A percentile compares a stretch with the other conserved stretches of the same genome.
Conservation (phyloP, 140 eudicot species). For the Erigeron philadelphicus region DNA sequence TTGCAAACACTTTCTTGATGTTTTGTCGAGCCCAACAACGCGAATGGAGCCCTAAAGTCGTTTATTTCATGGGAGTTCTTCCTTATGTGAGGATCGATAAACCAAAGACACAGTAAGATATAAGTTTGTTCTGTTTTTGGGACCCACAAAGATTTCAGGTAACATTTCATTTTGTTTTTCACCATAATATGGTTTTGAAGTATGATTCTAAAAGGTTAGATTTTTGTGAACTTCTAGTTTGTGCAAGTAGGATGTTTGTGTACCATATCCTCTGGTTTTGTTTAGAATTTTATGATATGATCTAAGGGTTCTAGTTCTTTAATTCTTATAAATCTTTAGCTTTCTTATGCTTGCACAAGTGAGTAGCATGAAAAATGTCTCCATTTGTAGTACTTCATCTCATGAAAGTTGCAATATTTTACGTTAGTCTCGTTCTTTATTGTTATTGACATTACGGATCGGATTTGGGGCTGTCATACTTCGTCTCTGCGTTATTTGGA, state of each 20-base stretch:
- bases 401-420: not conserved
- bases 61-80: slow-evolving; percentile 52
- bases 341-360: not conserved
- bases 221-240: slow-evolving; percentile 31
- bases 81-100: slow-evolving; percentile 85
- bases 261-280: slow-evolving; percentile 30
- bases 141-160: slow-evolving; percentile 17
- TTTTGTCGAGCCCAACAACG: slow-evolving; percentile 86
- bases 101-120: slow-evolving; percentile 55
- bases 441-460: not conserved
- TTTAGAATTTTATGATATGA: slow-evolving; percentile 21
- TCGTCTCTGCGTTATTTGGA: not conserved
- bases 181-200: slow-evolving; percentile 22
- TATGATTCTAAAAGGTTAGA: slow-evolving; percentile 20
- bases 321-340: slow-evolving; percentile 14
- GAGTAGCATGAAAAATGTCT: not conserved
- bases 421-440: not conserved
- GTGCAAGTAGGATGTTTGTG: slow-evolving; percentile 37
- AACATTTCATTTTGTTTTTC: slow-evolving; percentile 18
- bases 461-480: not conserved
- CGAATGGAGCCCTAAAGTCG: slow-evolving; percentile 68
- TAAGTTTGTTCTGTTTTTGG: slow-evolving; percentile 14
- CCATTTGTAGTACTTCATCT: not conserved
- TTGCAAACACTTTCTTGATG: slow-evolving; percentile 80
- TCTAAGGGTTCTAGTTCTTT: slow-evolving; percentile 19